These are phyloP conservation scores for Blepharisma japonicum DNA, from an alignment of 73 alveolate species.

Conservation along the genomic window DNA sequence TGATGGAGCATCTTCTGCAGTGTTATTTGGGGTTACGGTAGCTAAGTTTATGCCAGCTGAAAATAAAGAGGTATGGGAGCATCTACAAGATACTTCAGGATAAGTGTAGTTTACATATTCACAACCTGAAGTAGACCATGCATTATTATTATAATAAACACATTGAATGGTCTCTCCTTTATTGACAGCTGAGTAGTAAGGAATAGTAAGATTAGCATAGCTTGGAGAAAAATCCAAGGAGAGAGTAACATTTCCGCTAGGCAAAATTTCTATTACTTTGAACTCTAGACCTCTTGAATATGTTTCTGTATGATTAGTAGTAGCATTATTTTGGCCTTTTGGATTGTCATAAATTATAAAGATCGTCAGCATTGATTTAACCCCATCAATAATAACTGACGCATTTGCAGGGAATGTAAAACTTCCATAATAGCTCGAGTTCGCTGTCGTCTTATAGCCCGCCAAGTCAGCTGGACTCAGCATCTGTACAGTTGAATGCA, in stretches of 20 bases:
- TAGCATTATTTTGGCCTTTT: not conserved
- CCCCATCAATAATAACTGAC: not conserved
- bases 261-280: not conserved
- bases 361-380: not conserved
- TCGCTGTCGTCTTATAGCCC: not conserved
- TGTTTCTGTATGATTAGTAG: not conserved
- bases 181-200: not conserved
- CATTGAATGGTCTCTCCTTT: not conserved
- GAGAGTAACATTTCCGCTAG: not conserved
- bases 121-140: constrained; percentile 11
- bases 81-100: not conserved
- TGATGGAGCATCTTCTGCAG: no score
- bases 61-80: not conserved
- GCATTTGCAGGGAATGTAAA: not conserved
- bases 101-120: not conserved
- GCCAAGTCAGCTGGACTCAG: not conserved
- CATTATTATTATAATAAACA: not conserved
- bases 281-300: constrained; percentile 9
- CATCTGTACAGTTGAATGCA: not conserved
- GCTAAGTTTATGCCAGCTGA: not conserved
- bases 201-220: not conserved
- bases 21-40: no score
- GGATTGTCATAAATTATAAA: not conserved
- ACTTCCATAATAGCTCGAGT: not conserved
- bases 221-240: not conserved